Evolutionary conservation across 2,329 filamentous ascomycete genomes (phyloP), one percentile per base, ranked within the genome.

Genomic region (Aspergillus jensenii): DNA sequence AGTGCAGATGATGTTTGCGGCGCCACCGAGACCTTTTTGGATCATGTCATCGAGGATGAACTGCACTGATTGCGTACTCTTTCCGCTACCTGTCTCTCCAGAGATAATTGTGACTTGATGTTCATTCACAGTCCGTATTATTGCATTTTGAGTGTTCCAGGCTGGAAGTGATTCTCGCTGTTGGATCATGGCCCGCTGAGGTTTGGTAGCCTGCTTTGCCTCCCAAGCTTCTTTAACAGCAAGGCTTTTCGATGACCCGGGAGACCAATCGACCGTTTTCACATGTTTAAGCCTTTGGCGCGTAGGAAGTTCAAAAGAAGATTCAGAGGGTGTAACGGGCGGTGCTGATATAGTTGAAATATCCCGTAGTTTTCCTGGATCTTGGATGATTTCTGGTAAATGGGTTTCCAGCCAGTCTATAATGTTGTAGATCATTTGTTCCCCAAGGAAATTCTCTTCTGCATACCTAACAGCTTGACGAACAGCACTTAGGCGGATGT

Each of bases 81-180:
- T 99, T 70, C 95, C 95, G 17, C 91, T 96, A 53, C 95, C 95
- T 4, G 95, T 99, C 76, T 98, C 95, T 65, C 95, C 95, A 44
- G 93, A 96, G 66, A 99, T 95, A 68, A 99, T 97, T 1, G 91
- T 96, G 51, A 99, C 92, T 73, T 97, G 89, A 68, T 93, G 87
- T 4, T 82, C 79, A 43, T 83, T 83, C 49, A 99, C 90, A 0
- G 90, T 89, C 19, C 84, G 74, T 9, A 98, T 85, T 31, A 99
- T 90, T 1, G 83, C 80, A 19, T 93, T 87, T 66, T 86, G 87
- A 67, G 95, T 86, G 59, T 85, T 84, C 95, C 95, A 99, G 2
- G 95, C 95, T 3, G 95, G 95, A 2, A 99, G 78, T 47, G 82
- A 84, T 71, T 89, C 84, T 44, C 95, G 84, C 66, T 86, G 86